Base-by-base conservation (phyloP, 306 rosid genomes). In the Lablab purpureus region DNA sequence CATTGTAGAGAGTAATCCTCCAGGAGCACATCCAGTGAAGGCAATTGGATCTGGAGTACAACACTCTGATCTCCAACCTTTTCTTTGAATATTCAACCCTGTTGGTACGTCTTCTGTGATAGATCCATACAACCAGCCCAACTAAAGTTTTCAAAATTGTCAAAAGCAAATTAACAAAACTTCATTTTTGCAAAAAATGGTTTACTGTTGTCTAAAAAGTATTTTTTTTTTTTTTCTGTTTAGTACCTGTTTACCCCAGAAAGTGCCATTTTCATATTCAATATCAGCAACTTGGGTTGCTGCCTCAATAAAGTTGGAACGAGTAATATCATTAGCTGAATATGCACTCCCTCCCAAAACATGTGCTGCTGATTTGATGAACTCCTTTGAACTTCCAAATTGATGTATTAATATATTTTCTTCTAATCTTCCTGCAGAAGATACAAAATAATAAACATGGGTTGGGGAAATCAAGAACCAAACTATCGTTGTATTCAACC, bases 201-300 rank as follows among this genome's bases (percentile, higher is more conserved):
- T 75, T 27, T 3, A 6, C 15, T 32, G 12, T 21, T 21, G 36
- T 12, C 17, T 30, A 1, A 6, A 32, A 9, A 6, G 21, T 1
- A 56, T 2, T 8, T 54, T n/a, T 14, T 11, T 51, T 23, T 14
- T 12, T 50, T 2, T 3, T 12, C 2, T 54, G 40, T 15, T 43
- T 0, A 27, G 3, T 17, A 91, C 97, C 92, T 86, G 55, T n/a
- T 22, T 62, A 46, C 97, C 97, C 98, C 98, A 94, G 11, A 13
- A 28, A 37, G 88, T 90, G 60, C 77, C 86, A 72, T 25, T 0
- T 82, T 91, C 98, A 52, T 87, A 94, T 17, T 6, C 81, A 58
- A 85, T 85, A 37, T 75, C 56, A 21, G 92, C 81, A 0, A 91
- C 90, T 62, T 74, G 64, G 54, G 25, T 25, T 34, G 95, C 91